A percentile compares a stretch with the other conserved stretches of the same genome.
Conservation (phyloP, 805 yeast species). For the Barnettozyma sp. region DNA sequence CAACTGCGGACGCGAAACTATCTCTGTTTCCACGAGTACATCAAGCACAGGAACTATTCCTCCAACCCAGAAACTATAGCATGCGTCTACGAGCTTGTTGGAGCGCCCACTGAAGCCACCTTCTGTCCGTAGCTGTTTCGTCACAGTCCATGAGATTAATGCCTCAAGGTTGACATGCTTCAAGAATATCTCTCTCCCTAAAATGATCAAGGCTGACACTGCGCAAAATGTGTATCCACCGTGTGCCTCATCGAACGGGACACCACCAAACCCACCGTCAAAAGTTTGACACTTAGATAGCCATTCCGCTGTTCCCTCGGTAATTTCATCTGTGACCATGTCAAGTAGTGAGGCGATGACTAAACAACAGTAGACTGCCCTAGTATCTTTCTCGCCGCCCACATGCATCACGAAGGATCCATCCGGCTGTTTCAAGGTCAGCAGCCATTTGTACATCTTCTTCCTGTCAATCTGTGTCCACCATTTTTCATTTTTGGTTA, state of each 20-base stretch:
- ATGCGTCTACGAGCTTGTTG: constrained; percentile 91
- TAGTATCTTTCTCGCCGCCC: constrained; percentile 78
- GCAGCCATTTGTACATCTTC: constrained; percentile 55
- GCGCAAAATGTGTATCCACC: constrained; percentile 97
- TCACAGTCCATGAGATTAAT: constrained; percentile 59
- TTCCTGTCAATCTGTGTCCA: constrained; percentile 40
- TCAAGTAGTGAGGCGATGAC: constrained; percentile 60
- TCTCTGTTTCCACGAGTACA: constrained; percentile 32
- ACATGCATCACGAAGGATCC: constrained; percentile 75
- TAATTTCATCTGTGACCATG: constrained; percentile 54
- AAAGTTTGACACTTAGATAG: constrained; percentile 69
- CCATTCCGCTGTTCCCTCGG: constrained; percentile 50
- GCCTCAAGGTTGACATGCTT: constrained; percentile 39
- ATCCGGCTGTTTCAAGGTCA: constrained; percentile 50
- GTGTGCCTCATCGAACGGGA: constrained; percentile 82
- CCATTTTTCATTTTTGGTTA: constrained; percentile 37
- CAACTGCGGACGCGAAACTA: constrained; percentile 51
- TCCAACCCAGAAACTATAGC: constrained; percentile 95
- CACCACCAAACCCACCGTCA: constrained; percentile 94
- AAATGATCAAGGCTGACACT: constrained; percentile 49
- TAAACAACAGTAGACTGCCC: constrained; percentile 87
- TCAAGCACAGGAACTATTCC: constrained; percentile 63
- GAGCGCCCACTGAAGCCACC: constrained; percentile 89
- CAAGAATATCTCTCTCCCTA: constrained; percentile 30
- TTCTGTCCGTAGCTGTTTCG: constrained; percentile 65